Percentiles rank a stretch among this genome's conserved stretches.
These are phyloP conservation scores for Astrothelium macrocarpum DNA, from an alignment of 495 filamentous ascomycete species.

Conservation along the genomic window DNA sequence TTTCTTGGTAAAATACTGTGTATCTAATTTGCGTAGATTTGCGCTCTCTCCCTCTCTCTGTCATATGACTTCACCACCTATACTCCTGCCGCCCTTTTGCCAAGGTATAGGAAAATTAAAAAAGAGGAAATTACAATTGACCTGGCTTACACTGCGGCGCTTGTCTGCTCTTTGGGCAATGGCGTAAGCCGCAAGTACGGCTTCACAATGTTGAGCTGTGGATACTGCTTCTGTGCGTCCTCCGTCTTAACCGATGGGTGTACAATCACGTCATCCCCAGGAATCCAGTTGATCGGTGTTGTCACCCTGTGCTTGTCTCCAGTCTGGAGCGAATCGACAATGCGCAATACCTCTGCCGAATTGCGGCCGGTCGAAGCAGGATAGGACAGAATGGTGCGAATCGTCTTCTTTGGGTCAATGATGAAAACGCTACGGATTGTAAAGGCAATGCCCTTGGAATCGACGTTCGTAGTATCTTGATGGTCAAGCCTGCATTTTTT, in stretches of 20 bases:
- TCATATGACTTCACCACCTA: neutral
- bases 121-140: too few species aligned
- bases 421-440: conserved; percentile 98
- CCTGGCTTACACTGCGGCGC: conserved; percentile 22
- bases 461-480: conserved; percentile 77
- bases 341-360: conserved; percentile 87
- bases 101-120: conserved; percentile 15
- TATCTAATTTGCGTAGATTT: neutral
- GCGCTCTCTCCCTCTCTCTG: too few species aligned
- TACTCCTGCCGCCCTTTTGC: conserved; percentile 5
- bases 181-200: conserved; percentile 55
- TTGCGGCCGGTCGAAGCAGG: conserved; percentile 96
- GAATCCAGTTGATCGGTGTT: conserved; percentile 45
- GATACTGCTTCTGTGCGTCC: conserved; percentile 79
- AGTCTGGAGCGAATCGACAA: conserved; percentile 93
- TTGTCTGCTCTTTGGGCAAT: conserved; percentile 34
- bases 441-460: conserved; percentile 92
- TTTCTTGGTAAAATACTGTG: too few species aligned
- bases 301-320: conserved; percentile 94
- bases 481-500: conserved; percentile 60
- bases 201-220: conserved; percentile 86
- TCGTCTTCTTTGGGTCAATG: conserved; percentile 97
- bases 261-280: conserved; percentile 73
- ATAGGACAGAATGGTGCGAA: conserved; percentile 92
- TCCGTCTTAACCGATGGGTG: conserved; percentile 80